Evolutionary conservation across 75 land plant genomes (phyloP), one percentile per base, ranked within the genome.

Genomic region (Sequoia sempervirens): DNA sequence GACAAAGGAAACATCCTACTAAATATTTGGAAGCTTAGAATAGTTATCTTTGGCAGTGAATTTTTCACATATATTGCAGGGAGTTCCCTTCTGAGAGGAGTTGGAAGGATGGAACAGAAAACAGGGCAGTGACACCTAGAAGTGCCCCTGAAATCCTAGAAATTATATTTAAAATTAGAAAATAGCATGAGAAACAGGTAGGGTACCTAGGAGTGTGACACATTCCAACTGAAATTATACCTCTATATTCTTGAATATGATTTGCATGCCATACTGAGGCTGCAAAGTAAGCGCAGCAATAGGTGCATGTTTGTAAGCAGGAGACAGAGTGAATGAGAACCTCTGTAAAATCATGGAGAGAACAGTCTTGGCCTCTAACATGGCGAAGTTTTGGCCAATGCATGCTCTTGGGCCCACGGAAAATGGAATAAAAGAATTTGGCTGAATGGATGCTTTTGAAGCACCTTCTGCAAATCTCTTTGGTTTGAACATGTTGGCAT

Each of bases 381-480:
- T 47, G 58, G 91, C 91, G 73, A 90, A 90, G 52, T 83, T 87
- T 41, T 90, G 91, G 66, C 91, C 91, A 18, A 90, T 80, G 85
- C 95, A 93, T n/a, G 86, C 89, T 69, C 92, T 83, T 4, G 95
- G 93, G 0, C 96, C 95, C 53, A 84, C 81, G 2, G 92, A 87
- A 81, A 94, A 94, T 4, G 95, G 93, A 26, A 93, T 81, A 80
- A 90, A 94, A 1, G 88, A 89, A 15, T 36, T 8, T 7, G 82
- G 83, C 50, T 88, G 83, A 26, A 47, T 82, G 2, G 91, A 61
- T 4, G 91, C 92, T 30, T 89, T 82, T 14, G 82, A 78, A 38
- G 93, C 85, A 3, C 93, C 96, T 79, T 90, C 86, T 28, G 92
- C 85, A 79, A 94, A 94, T 75, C 96, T 87, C 45, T 87, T 89